Base-by-base conservation (phyloP, 1,284 basidiomycete species). In the Phlebopus sp. region DNA sequence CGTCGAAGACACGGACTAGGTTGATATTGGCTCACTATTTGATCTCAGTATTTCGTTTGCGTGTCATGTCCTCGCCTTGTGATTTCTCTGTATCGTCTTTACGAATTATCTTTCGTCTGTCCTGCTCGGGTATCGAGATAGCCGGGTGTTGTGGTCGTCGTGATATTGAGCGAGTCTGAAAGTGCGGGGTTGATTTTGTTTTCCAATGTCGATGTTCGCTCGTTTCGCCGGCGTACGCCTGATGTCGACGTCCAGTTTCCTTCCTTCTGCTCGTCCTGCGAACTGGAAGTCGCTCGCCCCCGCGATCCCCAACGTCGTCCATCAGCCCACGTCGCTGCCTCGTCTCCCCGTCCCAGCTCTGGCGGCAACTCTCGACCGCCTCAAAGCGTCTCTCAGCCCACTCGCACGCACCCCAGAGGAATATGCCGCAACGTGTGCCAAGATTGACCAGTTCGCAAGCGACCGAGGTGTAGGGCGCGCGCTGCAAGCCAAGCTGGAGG, bases 321-420 rank as follows among this genome's bases (percentile, higher is more conserved):
- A 42, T 19, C 62, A 63, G 35, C 42, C 47, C 3, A 41, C 47
- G 10, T 4, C 50, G 21, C 73, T 91, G 3, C 80, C 79, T 0
- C 71, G 68, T 32, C 76, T 91, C 11, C 88, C 89, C 0, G 79
- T 91, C 1, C 79, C 84, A 18, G 63, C 74, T 17, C 76, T 91
- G 6, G 50, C 65, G 5, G 64, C 72, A 14, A 90, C 87, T 0
- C 63, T 89, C 6, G 64, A 65, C 32, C 74, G 75, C 39, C 69
- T 91, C 49, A 86, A 81, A 60, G 71, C 78, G 9, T 76, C 76
- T 5, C 61, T 91, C 42, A 72, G 70, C 44, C 86, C 88, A 0
- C 76, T 90, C 40, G 84, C 88, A 5, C 78, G 77, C 71, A 73
- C 75, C 3, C 67, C 74, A 3, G 66, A 69, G 5, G 88, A 91